Base-by-base conservation (phyloP, 441 rosid genomes). In the Populus hybrid region DNA sequence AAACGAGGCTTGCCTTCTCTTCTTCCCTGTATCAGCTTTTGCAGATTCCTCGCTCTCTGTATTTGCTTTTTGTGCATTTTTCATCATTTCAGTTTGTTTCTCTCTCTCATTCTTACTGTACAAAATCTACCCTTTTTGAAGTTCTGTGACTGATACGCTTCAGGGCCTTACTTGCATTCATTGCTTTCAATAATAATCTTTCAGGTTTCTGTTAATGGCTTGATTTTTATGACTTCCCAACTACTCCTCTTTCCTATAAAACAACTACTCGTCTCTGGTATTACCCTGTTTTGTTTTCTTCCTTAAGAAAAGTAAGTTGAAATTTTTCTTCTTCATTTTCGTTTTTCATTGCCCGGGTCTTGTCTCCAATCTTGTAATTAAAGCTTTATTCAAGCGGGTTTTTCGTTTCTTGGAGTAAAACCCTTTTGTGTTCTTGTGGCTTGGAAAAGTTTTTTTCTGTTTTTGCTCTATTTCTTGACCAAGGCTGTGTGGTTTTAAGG, bases 31-130 rank as follows among this genome's bases (percentile, higher is more conserved):
- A 67, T 18, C 72, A 68, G 34, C 72, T 69, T 59, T 53, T 21
- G 40, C 78, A 76, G 76, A 78, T 78, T 73, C 80, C 69, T 40
- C 77, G 53, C 76, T 40, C 73, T 76, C 79, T 83, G 46, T 73
- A 73, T 50, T 59, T 46, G 79, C 76, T 24, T 16, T 77, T 38
- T 23, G n/a, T 63, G 40, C 10, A 69, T 35, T 26, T 76, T 71
- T n/a, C 57, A 59, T 34, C 70, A 19, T 74, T 26, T 21, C 53
- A 24, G 70, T 38, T 36, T 26, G 3, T 7, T 4, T 16, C 7
- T 5, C 26, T 50, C 50, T 57, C 18, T 18, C 30, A 8, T 67
- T 59, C 30, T 40, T 10, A 57, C 38, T 63, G 24, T 68, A 72
- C 69, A 76, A 74, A 67, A 57, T 76, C 75, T 63, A 28, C 16